Evolutionary conservation across 225 moss, liverwort and hornwort species (phyloP).

Genomic region (Physcomitrellopsis africana): DNA sequence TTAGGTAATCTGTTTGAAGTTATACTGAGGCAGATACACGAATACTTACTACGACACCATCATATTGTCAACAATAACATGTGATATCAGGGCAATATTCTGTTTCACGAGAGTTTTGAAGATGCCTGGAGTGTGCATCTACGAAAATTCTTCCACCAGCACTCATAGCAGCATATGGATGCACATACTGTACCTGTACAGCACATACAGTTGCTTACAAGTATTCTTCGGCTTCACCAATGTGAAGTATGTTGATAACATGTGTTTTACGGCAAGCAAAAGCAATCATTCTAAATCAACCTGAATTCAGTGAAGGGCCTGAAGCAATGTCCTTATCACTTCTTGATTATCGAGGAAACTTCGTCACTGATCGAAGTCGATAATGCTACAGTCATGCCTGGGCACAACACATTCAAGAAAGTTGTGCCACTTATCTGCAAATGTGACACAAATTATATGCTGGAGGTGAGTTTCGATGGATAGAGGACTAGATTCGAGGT

Average conservation of each 20-base stretch:
- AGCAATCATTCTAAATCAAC: background rate
- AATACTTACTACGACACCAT: background rate
- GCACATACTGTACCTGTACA: constrained; percentile 44
- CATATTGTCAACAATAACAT: no score
- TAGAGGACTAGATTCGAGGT: background rate
- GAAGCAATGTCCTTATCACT: background rate
- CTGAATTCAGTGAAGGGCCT: background rate
- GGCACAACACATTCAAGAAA: constrained; percentile 37
- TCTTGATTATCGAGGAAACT: background rate
- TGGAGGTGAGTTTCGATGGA: background rate
- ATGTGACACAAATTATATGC: background rate
- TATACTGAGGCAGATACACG: background rate
- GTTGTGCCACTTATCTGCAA: constrained; percentile 44
- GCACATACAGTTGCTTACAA: constrained; percentile 9
- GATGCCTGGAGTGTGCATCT: constrained; percentile 31
- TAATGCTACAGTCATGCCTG: constrained; percentile 36
- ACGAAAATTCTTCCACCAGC: constrained; percentile 41
- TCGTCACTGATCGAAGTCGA: constrained; percentile 12
- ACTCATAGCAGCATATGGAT: constrained; percentile 44
- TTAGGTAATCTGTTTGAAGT: background rate
- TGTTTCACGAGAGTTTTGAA: background rate
- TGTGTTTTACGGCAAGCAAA: background rate
- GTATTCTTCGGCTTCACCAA: background rate
- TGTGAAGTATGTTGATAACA: background rate
- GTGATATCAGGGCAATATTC: no score